phyloP scores from a whole-genome alignment of 495 filamentous ascomycete genomes.

The Penicillium canescens region DNA sequence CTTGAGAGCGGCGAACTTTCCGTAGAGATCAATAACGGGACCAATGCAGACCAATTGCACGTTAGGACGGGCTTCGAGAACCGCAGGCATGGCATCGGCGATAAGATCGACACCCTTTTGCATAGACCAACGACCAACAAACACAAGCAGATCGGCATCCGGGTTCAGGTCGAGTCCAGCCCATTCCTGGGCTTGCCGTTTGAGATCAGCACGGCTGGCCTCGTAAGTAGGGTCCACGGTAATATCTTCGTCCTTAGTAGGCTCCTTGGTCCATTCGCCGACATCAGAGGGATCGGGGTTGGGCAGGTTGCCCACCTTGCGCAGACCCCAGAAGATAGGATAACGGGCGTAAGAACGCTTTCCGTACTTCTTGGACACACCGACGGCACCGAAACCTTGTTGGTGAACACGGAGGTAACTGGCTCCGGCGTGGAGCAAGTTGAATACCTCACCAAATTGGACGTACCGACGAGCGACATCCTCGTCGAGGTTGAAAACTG shows the following conservation, averaged over 20 bases:
- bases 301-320: conserved; percentile 68
- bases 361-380: conserved; percentile 73
- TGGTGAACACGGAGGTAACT: conserved; percentile 76
- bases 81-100: conserved; percentile 72
- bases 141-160: conserved; percentile 72
- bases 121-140: conserved; percentile 77
- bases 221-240: conserved; percentile 60
- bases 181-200: conserved; percentile 75
- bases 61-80: conserved; percentile 65
- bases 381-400: conserved; percentile 72
- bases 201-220: conserved; percentile 56
- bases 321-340: conserved; percentile 76
- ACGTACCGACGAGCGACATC: conserved; percentile 43
- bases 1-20: conserved; percentile 77
- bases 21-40: conserved; percentile 77
- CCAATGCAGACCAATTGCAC: conserved; percentile 72
- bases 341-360: conserved; percentile 74
- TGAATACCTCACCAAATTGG: conserved; percentile 69
- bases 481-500: conserved; percentile 61
- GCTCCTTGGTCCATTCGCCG: conserved; percentile 62
- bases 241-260: conserved; percentile 51
- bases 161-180: conserved; percentile 68
- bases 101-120: conserved; percentile 81
- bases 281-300: conserved; percentile 78
- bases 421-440: conserved; percentile 70